Base-by-base conservation (phyloP, 768 basidiomycete species). In the Pleurotus platypus region DNA sequence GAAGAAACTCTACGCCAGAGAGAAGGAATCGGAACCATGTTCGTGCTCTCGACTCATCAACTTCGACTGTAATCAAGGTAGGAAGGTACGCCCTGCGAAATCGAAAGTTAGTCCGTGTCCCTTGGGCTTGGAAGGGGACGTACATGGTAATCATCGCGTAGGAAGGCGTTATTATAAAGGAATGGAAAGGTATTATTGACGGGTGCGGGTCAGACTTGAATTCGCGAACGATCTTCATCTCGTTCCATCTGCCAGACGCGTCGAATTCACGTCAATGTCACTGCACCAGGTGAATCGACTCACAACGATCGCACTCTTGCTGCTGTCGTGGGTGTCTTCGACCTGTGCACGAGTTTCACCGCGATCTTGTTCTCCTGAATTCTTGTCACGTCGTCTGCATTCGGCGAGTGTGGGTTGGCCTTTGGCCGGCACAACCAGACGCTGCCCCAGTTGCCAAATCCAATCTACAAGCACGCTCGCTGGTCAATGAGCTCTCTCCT, bases 61-160 rank as follows among this genome's bases (percentile, higher is more conserved):
- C 89, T 69, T 92, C 89, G 48, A 98, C 94, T 0, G 93, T 92
- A 48, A 98, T 81, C 35, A 92, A 84, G 1, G 82, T 81, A n/a
- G 90, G 89, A 61, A 94, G 86, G 69, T 82, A 92, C 24, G 89
- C 82, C 94, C 95, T 97, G 62, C 7, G 58, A 46, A 63, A 46
- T 26, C 30, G 39, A 51, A 43, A 26, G 46, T 58, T 13, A 50
- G 42, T 35, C 42, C 43, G 18, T 50, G 13, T 24, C 47, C 18
- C 15, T 50, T 16, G 39, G 13, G 39, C 20, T 35, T 9, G 39
- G 16, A 15, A 54, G 57, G 49, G 38, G 3, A 78, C 92, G 67
- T 65, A 95, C 93, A 92, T 94, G n/a, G 90, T 90, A 63, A 92
- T 92, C 59, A 95, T 79, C 42, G 93, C 94, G 70, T 90, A 94